Base-by-base conservation (phyloP, 108 stramenopile genomes). In the Stephanodiscus triporus region DNA sequence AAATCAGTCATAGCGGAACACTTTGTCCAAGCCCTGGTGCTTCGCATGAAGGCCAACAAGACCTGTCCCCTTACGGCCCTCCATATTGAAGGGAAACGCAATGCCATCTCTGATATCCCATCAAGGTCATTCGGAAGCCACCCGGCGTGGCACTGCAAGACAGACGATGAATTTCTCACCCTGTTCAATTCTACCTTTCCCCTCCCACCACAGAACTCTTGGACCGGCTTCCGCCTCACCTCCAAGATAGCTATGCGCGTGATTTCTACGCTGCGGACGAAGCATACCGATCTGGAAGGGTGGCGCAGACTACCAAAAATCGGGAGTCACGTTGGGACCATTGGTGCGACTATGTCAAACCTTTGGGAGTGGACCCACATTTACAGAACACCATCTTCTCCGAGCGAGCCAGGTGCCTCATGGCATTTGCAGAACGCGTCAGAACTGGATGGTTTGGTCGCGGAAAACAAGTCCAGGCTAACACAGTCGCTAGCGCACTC, bases 51-150 rank as follows among this genome's bases (percentile, higher is more conserved):
- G 0, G 0, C 20, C 0, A 2, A 6, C 3, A 0, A 34, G 6
- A 29, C 71, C 0, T 72, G 60, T 2, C 60, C 71, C 0, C 29
- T 62, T 24, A 62, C 49, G 17, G 26, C 71, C 1, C 16, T 61
- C 8, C 71, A 72, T 26, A 63, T 72, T 47, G 47, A 20, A 1
- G 71, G 71, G 0, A 29, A 24, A 6, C 10, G 11, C 13, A 61
- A 72, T 32, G 32, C 71, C 0, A 36, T 72, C 3, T 27, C 71
- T 0, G 60, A 72, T 6, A 63, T 72, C 1, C 71, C 71, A 0
- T 62, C 71, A 3, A 29, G 71, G 0, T 72, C 71, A 11, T 72
- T 72, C 36, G 71, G 71, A 6, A 61, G 59, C 26, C 6, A 36
- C 9, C 47, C 60, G 1, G n/a, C 57, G 14, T 63, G 71, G 71